Evolutionary conservation across 1,284 basidiomycete species (phyloP), one percentile per base, ranked within the genome.

Genomic region (Malassezia cuniculi): DNA sequence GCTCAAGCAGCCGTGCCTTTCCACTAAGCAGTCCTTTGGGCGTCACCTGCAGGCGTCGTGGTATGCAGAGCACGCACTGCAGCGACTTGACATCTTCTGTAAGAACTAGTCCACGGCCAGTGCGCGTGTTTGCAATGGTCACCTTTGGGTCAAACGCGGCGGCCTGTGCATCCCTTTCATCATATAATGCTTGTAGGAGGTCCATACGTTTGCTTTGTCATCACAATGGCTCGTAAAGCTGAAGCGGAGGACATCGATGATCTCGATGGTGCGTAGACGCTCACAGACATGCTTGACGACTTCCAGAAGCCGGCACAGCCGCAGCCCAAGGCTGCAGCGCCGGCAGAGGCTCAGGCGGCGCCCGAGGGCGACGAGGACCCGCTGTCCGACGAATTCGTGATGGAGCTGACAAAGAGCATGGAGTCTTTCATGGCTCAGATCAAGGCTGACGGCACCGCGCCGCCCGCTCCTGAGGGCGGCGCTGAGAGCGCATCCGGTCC

Each of bases 341-440:
- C 31, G 12, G 57, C 68, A 14, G 56, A 69, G 57, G 70, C 10
- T 29, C 35, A 15, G 30, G 35, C n/a, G 55, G 39, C 68, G 49
- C 51, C 66, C 5, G 47, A 65, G 10, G 66, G 60, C 31, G 43
- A 67, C 17, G 56, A 59, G n/a, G 56, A 54, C 11, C 38, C 52
- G 21, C 46, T 63, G 6, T 52, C 51, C 10, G 42, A 61, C 27
- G 62, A 78, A 36, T 84, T 86, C 57, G 77, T 80, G 28, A 72
- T 74, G 27, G 79, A 83, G 59, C 73, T 93, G 30, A 77, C 79
- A 5, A 73, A 76, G 58, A 81, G 78, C 21, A 90, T 94, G 85
- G 82, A 85, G 62, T 72, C 71, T n/a, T 73, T 93, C 31, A 77
- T 93, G 72, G 73, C 74, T 15, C 80, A 79, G 57, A 36, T 43